Base-by-base conservation (phyloP, 371 early-diverging fungal species). In the Circinella umbellata region DNA sequence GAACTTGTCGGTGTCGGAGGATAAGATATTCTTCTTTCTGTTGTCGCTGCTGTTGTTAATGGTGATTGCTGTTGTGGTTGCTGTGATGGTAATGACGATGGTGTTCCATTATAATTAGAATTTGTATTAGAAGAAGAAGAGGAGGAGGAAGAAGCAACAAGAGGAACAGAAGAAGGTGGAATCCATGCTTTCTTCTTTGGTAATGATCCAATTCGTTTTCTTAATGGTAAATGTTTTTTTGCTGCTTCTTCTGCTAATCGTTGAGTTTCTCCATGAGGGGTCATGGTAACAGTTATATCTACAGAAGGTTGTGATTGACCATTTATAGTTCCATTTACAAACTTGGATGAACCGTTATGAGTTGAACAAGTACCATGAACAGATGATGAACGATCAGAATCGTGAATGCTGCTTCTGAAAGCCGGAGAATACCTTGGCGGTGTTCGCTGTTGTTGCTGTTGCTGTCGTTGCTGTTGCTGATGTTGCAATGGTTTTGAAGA, bases 131-230 rank as follows among this genome's bases (percentile, higher is more conserved):
- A 5, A 13, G 51, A 13, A 13, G 37, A 7, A 10, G n/a, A 11
- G 3, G 62, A 11, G 17, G 62, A 39, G 1, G 36, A 34, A 61
- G 46, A 54, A 35, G 54, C 66, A 54, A 27, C 27, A 27, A 27
- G 27, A 27, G 27, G 27, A 27, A 27, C 27, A 27, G 27, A 27
- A 27, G 66, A 18, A 37, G 66, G 55, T 15, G 66, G 69, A 36
- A 42, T 36, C 55, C 54, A 10, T 10, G 20, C 53, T 18, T 17
- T 47, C 18, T n/a, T 71, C 63, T 71, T 71, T 66, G 62, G 63
- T 53, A 35, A 54, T 15, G 63, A 51, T n/a, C 60, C 68, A 38
- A 78, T 66, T 59, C 78, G 70, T 67, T 78, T 78, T 61, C 78
- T 68, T 55, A 73, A 57, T 10, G 78, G 78, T 59, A 78, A 63